A percentile compares a stretch with the other conserved stretches of the same genome.
Conservation (phyloP, 2,329 filamentous ascomycete genomes). For the Neocatenulostroma microsporum region DNA sequence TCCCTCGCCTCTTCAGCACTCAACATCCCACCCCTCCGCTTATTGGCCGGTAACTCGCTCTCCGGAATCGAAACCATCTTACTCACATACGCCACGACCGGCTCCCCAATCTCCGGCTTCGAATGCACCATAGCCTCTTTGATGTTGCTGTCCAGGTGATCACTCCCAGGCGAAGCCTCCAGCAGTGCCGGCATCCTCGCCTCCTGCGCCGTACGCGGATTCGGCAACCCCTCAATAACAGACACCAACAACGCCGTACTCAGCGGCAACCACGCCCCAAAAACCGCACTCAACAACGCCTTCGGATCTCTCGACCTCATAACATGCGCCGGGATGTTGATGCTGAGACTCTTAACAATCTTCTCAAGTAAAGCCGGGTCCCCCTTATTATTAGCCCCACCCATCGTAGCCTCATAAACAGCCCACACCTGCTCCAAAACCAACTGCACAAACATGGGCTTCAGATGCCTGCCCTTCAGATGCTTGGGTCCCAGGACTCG, state of each 20-base stretch:
- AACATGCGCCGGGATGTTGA: constrained; percentile 86
- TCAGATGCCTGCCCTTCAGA: constrained; percentile 80
- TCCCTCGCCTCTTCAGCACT: constrained; percentile 87
- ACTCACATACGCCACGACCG: constrained; percentile 99
- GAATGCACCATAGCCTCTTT: constrained; percentile 78
- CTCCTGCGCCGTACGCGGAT: constrained; percentile 87
- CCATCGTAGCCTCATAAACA: constrained; percentile 77
- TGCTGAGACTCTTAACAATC: constrained; percentile 90
- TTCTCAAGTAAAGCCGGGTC: constrained; percentile 75
- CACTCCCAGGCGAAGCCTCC: constrained; percentile 92
- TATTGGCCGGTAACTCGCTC: constrained; percentile 84
- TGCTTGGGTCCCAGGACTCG: constrained; percentile 86
- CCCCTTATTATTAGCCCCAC: constrained; percentile 98
- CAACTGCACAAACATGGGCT: constrained; percentile 95
- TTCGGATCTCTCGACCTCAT: constrained; percentile 89
- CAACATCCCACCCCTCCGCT: constrained; percentile 61
- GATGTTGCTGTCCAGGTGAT: constrained; percentile 62
- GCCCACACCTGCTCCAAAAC: constrained; percentile 98
- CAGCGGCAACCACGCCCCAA: constrained; percentile 97
- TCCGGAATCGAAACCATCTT: constrained; percentile 99
- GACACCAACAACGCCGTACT: constrained; percentile 98
- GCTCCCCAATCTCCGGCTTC: constrained; percentile 80
- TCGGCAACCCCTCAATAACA: constrained; percentile 99
- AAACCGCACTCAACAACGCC: constrained; percentile 93
- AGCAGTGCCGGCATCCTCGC: constrained; percentile 99